Base-by-base conservation (phyloP, 768 basidiomycete species). In the Boletus tylopilopsis region DNA sequence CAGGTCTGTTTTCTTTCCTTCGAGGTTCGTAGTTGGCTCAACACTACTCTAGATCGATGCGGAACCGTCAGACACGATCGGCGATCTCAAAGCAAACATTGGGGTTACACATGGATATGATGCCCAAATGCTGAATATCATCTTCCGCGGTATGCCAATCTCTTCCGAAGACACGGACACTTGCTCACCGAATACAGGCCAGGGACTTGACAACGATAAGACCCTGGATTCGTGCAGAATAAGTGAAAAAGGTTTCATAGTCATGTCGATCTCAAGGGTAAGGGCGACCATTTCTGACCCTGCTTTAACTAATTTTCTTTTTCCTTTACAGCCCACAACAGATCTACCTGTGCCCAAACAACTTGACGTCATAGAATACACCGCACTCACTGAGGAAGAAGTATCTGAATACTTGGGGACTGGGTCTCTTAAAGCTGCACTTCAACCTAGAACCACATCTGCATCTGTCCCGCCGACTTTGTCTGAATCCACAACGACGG, bases 11-110 rank as follows among this genome's bases (percentile, higher is more conserved):
- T 34, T 29, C 9, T 22, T 25, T 11, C n/a, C 22, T 30, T 33
- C 19, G 16, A 15, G 33, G 10, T 12, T 12, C 9, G 16, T 35
- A 9, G 32, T 35, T 35, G 16, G 7, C 25, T 35, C n/a, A 35
- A 35, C 19, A 10, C 21, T 40, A n/a, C 3, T 10, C 16, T 29
- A 51, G 50, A 18, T 51, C 25, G 50, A 51, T 8, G 44, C 44
- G 12, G 44, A 51, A n/a, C 18, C 44, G 7, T 45, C 50, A 30
- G 44, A 51, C 7, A 51, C 50, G 32, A 33, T 51, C 24, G 44
- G n/a, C 21, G 33, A 35, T 35, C 44, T 51, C 44, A 51, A 51
- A 32, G 21, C 21, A 29, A 51, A 51, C 33, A 30, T 51, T 33
- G 23, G 30, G 15, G 44, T 23, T 0, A 29, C 38, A 7, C 30